Conservation (phyloP, 352 stramenopile genomes). For the Pythium volutum region DNA sequence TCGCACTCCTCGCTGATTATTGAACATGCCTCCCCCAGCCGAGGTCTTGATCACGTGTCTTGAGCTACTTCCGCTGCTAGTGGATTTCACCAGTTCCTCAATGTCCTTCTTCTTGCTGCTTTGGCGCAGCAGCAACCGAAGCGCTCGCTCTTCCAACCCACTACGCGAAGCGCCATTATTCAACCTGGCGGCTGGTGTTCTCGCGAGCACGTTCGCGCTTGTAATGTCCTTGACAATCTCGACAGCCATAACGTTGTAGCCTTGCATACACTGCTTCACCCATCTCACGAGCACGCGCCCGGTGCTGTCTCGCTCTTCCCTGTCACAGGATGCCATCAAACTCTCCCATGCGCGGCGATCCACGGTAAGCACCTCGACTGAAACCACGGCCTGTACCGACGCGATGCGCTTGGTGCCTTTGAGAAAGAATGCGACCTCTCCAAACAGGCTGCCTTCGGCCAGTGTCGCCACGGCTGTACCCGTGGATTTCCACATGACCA, state of each 20-base stretch:
- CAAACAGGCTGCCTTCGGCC: slow-evolving; percentile 55
- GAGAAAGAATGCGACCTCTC: slow-evolving; percentile 75
- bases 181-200: background rate
- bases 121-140: slow-evolving; percentile 12
- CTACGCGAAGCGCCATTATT: background rate
- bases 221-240: slow-evolving; percentile 75
- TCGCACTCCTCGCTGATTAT: background rate
- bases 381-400: slow-evolving; percentile 59
- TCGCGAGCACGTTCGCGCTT: background rate
- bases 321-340: slow-evolving; percentile 42
- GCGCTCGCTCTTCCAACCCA: slow-evolving; percentile 4
- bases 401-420: slow-evolving; percentile 54
- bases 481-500: slow-evolving; percentile 68
- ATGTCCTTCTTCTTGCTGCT: slow-evolving; percentile 1
- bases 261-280: slow-evolving; percentile 60
- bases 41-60: background rate
- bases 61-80: background rate
- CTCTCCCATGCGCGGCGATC: slow-evolving; percentile 50
- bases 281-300: slow-evolving; percentile 44
- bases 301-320: slow-evolving; percentile 36
- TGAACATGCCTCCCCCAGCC: background rate
- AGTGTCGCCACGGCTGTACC: slow-evolving; percentile 62
- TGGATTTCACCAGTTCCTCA: background rate
- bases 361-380: slow-evolving; percentile 57
- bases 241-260: slow-evolving; percentile 71